Base-by-base conservation (phyloP, 257 asterid species). In the Solanum chiquidenum region DNA sequence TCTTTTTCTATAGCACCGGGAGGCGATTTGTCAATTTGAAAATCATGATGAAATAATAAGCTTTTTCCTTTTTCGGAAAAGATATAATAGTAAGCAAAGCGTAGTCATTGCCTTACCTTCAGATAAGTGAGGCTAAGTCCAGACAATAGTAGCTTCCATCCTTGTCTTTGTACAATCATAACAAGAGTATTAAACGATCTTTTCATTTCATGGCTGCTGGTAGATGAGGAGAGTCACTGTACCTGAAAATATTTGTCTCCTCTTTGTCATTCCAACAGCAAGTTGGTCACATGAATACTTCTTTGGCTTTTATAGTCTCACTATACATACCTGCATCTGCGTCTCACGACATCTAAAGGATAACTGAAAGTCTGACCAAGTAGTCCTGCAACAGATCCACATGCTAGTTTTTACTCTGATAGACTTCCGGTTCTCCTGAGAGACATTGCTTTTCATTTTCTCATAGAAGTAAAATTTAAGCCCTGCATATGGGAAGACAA, bases 351-450 rank as follows among this genome's bases (percentile, higher is more conserved):
- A 80, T 95, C 96, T 38, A 95, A 95, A 87, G 99, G 99, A 90
- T 96, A 96, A 21, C 98, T 96, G 91, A 94, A 90, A 75, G 98
- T 96, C 92, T 95, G 98, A 72, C 99, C 99, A n/a, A 96, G 93
- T 68, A 95, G 91, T 89, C 98, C 98, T 35, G 99, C 98, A 77
- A 95, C 71, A 49, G 99, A 94, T 87, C 98, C 98, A 58, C 98
- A 96, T n/a, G 92, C 95, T 75, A 95, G 98, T 89, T 95, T 95
- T 95, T 86, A 95, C 94, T 1, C 95, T 23, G 87, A 95, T 92
- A 85, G 91, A 95, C 89, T 94, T 95, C 89, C 89, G 90, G 92
- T 87, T 96, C 37, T 93, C 88, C 80, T 93, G 89, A 7, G 97
- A 95, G 80, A 96, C 98, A 9, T 84, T 95, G 64, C 94, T 94